Percentiles rank a stretch among this genome's conserved stretches.
These are phyloP conservation scores for Zoysia pacifica DNA, from an alignment of 176 grass and related monocot species.

Conservation along the genomic window DNA sequence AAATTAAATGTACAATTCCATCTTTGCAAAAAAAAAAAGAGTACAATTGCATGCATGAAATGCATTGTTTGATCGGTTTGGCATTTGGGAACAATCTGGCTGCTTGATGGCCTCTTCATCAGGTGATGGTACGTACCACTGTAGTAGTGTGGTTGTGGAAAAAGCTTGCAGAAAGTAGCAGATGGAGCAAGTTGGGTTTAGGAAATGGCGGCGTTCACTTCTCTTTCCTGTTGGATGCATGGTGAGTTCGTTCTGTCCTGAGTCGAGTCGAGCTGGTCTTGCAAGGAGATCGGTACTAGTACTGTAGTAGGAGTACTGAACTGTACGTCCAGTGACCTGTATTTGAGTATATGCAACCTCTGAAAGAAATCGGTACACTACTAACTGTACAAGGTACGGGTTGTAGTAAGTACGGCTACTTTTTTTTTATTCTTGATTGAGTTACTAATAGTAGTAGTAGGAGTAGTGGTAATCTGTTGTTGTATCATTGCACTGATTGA, in stretches of 20 bases:
- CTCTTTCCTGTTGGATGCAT: neutral
- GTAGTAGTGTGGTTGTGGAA: neutral
- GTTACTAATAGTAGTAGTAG: neutral
- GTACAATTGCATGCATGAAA: conserved; percentile 16
- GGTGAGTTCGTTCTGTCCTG: neutral
- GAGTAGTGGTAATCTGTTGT: neutral
- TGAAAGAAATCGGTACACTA: neutral
- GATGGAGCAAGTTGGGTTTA: neutral
- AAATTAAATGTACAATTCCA: neutral
- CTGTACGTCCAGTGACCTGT: too few species aligned
- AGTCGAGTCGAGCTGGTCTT: neutral
- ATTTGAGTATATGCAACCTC: neutral
- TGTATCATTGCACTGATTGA: neutral
- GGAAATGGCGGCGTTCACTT: conserved; percentile 42
- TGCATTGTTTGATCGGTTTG: neutral
- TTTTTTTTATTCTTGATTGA: neutral
- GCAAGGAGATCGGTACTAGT: neutral
- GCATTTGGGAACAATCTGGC: neutral
- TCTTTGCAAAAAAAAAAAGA: neutral
- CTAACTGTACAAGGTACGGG: conserved; percentile 6
- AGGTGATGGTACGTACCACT: neutral
- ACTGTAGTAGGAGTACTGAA: neutral
- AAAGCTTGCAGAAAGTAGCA: neutral
- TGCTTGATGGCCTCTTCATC: neutral
- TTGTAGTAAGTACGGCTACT: neutral